Evolutionary conservation across 768 basidiomycete genomes (phyloP), one percentile per base, ranked within the genome.

Genomic region (Boletus patriciae): DNA sequence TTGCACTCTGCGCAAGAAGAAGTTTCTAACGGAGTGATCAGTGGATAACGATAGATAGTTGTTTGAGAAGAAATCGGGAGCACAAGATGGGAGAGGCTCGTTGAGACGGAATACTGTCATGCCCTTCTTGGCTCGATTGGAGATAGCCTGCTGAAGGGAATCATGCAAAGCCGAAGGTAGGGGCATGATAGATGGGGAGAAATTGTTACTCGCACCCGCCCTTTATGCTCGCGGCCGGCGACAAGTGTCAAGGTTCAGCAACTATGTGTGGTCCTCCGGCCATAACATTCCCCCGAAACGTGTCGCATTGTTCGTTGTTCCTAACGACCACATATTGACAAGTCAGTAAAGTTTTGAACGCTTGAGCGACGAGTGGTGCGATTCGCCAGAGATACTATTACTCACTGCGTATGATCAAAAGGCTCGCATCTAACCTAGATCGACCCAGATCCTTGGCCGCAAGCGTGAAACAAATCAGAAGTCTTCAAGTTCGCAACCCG

Each of bases 31-130:
- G 2, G 57, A 49, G 0, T 58, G 42, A 43, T 76, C 75, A 3
- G 66, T 63, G 6, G 78, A 70, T 3, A 83, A 62, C 1, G 80
- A 80, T 12, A 83, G 72, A 58, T 82, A 83, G 60, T 83, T 80
- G 50, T 80, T 83, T 8, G 81, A 79, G 40, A 76, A 77, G 52
- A 79, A 68, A 52, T 79, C 77, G 2, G 66, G 62, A 49, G 62
- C 57, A 57, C 54, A 37, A 15, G 65, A 54, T 5, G 65, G 62
- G 42, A 62, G 65, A 7, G 60, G 66, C 6, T 55, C 31, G 13
- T 65, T 46, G 33, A 66, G 61, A 25, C 12, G 8, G 38, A 66
- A 56, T 44, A 50, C 8, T 6, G 57, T 55, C 47, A 60, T 53
- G 5, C 62, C 62, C 12, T 37, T 23, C 45, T 16, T 56, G 13